Evolutionary conservation across 2,329 filamentous ascomycete species (phyloP).

Genomic region (Apiospora sp.): DNA sequence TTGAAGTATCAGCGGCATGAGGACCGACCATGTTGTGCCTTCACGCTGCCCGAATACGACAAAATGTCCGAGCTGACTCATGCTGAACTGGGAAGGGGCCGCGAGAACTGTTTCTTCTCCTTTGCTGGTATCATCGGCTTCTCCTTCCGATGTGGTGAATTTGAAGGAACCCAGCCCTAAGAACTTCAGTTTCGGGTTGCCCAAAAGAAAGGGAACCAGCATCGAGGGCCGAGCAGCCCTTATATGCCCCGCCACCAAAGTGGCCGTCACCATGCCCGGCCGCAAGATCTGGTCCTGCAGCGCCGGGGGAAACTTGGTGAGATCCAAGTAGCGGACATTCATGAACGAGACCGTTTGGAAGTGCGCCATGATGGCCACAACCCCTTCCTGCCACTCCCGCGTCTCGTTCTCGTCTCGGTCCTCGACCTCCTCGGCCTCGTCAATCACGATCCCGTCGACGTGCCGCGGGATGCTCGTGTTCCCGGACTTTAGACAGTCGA

Average conservation of each 20-base stretch:
- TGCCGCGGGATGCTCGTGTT: neutral
- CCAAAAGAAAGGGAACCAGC: neutral
- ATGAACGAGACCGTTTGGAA: neutral
- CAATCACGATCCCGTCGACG: neutral
- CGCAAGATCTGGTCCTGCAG: neutral
- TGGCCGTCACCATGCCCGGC: neutral
- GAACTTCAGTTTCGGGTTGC: neutral
- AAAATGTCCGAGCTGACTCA: neutral
- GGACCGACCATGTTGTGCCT: neutral
- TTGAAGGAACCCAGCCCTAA: neutral
- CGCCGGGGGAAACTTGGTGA: neutral
- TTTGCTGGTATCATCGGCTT: neutral
- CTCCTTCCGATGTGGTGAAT: neutral
- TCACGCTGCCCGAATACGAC: neutral
- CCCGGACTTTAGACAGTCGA: neutral
- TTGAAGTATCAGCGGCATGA: neutral
- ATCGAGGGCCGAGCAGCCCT: neutral
- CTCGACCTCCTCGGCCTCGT: neutral
- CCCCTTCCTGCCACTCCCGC: neutral
- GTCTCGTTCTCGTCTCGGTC: neutral
- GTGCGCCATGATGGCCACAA: neutral
- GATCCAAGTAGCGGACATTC: neutral
- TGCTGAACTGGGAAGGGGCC: neutral
- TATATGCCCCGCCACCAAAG: neutral
- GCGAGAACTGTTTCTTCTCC: neutral